Evolutionary conservation across 2,329 filamentous ascomycete species (phyloP), one percentile per base, ranked within the genome.

Genomic region (Apiospora hydei): DNA sequence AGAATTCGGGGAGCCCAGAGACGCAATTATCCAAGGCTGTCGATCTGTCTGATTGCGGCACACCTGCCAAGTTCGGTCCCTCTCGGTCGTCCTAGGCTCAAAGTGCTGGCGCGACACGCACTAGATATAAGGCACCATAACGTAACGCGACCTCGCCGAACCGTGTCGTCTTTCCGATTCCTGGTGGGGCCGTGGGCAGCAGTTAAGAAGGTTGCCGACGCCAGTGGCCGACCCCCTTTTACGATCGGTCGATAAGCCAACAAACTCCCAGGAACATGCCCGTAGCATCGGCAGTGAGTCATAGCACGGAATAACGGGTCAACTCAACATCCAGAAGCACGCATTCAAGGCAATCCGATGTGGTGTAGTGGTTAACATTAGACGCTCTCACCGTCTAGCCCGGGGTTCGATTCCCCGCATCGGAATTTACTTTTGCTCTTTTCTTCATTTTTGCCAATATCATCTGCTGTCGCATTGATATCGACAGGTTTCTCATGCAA

Each of bases 371-470:
- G 46, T 49, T 49, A 49, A 49, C 46, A 49, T 49, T 49, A 49
- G 46, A n/a, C 46, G 46, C 46, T 49, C 46, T 49, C 46, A 49
- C 76, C 76, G 76, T 76, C 74, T 75, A 76, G 77, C 76, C 74
- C 76, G 76, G 76, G 77, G 77, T 78, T 78, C 76, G 76, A 78
- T 77, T 77, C 77, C 77, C 76, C 76, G 77, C 73, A 75, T 77
- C 76, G 77, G 77, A 78, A 76, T 3, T 18, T n/a, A 18, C 4
- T 46, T 46, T 49, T 10, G 18, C 18, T 18, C 3, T 49, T 49
- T 49, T n/a, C 6, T 1, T 21, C 21, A 2, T 3, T 49, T 49
- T 49, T 10, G 46, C 8, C 21, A 21, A 49, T 1, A n/a, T 11
- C 21, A 10, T n/a, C 21, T 3, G 8, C 46, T 8, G 46, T 49